Base-by-base conservation (phyloP, 176 grass and related monocot genomes). In the Oropetium thomaeum region DNA sequence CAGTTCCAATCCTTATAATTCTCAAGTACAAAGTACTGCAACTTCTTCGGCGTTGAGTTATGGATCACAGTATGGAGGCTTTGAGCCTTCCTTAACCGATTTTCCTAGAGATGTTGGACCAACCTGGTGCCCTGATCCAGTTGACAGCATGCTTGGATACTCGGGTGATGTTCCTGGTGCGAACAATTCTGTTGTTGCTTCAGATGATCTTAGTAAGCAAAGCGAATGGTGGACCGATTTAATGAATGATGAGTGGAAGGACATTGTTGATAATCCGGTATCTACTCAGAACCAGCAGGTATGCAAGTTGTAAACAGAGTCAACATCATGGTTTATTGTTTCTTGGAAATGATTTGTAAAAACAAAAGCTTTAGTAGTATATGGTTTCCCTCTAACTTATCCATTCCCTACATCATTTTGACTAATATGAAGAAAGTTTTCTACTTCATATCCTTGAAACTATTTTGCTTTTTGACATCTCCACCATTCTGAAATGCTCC, bases 171-270 rank as follows among this genome's bases (percentile, higher is more conserved):
- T 77, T 54, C 62, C 81, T 69, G 44, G 23, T 55, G 79, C 37
- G 48, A 84, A 81, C 62, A 87, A 29, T 64, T 73, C 60, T 69
- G 38, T 87, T 69, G 78, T 20, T 30, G 68, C 35, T 62, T 62
- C 84, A 49, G 84, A 84, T 69, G 84, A 91, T 48, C 74, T 91
- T 32, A 74, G 60, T 41, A 87, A 87, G 67, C 81, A 84, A 73
- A 81, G 52, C 41, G 89, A 90, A 84, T 90, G 84, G 89, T 84
- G 85, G 84, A 87, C 72, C 9, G 77, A 84, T 40, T 77, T 91
- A 23, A 84, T 91, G 71, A 84, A 67, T 62, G 77, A 71, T 41
- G 81, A 84, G 47, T 91, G 76, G 81, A 77, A 72, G 61, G 84
- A 87, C 3, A 47, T 77, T 37, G 65, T 47, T 76, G 89, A 84